Evolutionary conservation across 306 rosid species (phyloP).

Genomic region (apple (Malus domestica)): DNA sequence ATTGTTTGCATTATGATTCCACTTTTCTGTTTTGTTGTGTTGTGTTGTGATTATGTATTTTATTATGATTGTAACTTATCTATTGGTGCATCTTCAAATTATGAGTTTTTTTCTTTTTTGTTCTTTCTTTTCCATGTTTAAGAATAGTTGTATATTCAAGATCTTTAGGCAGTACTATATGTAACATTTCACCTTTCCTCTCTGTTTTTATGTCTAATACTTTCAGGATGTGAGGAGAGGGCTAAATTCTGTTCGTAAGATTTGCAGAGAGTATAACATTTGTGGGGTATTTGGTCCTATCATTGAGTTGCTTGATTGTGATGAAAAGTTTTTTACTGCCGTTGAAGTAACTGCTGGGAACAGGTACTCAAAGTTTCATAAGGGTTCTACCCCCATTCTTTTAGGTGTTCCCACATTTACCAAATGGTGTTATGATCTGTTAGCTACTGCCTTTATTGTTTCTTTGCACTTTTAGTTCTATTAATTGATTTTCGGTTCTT

Average conservation of each 20-base stretch:
- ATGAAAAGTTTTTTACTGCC: constrained; percentile 85
- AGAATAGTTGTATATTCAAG: neutral
- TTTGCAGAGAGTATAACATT: constrained; percentile 58
- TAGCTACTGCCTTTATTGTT: neutral
- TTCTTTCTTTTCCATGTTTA: neutral
- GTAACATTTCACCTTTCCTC: neutral
- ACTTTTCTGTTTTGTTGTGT: neutral
- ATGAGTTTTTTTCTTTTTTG: neutral
- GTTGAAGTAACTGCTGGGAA: constrained; percentile 98
- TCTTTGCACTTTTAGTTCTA: neutral
- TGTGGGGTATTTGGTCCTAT: constrained; percentile 91
- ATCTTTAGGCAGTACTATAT: neutral
- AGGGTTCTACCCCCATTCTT: neutral
- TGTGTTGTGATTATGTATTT: neutral
- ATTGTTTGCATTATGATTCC: neutral
- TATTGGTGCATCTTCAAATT: neutral
- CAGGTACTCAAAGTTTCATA: constrained; percentile 37
- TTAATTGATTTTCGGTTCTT: constrained; percentile 13
- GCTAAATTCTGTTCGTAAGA: constrained; percentile 79
- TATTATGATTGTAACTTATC: neutral
- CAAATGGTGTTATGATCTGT: neutral
- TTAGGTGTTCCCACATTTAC: neutral
- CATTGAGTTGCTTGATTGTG: constrained; percentile 86
- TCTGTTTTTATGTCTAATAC: neutral
- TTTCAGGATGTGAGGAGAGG: constrained; percentile 94